Conservation (phyloP, 345 rosid species). For the Eutrema japonicum region DNA sequence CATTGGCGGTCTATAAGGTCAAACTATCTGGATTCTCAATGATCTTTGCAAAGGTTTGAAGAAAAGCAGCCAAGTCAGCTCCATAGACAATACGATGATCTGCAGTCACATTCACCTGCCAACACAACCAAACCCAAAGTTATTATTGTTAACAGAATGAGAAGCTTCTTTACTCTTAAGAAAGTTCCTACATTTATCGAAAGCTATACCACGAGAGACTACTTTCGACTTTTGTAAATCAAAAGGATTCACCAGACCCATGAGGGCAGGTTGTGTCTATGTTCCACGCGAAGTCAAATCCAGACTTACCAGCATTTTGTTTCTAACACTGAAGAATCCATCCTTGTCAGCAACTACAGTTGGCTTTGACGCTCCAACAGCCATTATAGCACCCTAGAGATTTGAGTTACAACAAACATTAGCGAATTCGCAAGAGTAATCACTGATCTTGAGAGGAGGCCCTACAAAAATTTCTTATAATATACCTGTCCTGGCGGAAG, state of each 20-base stretch:
- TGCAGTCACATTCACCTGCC: slow-evolving; percentile 95
- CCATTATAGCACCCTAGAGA: slow-evolving; percentile 97
- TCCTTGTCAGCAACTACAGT: slow-evolving; percentile 83
- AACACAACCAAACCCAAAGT: slow-evolving; percentile 18
- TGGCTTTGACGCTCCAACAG: slow-evolving; percentile 97
- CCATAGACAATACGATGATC: slow-evolving; percentile 92
- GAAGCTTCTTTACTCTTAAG: neutral
- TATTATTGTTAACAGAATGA: neutral
- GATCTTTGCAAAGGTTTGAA: slow-evolving; percentile 89
- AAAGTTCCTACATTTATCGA: neutral
- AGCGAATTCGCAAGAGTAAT: neutral
- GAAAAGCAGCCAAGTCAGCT: slow-evolving; percentile 94
- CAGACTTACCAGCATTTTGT: slow-evolving; percentile 81
- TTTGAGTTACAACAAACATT: slow-evolving; percentile 20
- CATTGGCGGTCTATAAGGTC: slow-evolving; percentile 59
- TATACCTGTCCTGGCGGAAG: slow-evolving; percentile 93
- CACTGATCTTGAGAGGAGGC: slow-evolving; percentile 17
- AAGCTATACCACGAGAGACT: neutral
- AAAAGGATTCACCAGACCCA: slow-evolving; percentile 10
- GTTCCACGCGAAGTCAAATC: neutral
- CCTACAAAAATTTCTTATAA: slow-evolving; percentile 28
- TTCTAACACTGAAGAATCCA: slow-evolving; percentile 90
- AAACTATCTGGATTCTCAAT: slow-evolving; percentile 83
- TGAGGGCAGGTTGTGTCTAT: neutral
- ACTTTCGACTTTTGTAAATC: neutral